Base-by-base conservation (phyloP, 768 basidiomycete genomes). In the Rhodotorula kratochvilovae region DNA sequence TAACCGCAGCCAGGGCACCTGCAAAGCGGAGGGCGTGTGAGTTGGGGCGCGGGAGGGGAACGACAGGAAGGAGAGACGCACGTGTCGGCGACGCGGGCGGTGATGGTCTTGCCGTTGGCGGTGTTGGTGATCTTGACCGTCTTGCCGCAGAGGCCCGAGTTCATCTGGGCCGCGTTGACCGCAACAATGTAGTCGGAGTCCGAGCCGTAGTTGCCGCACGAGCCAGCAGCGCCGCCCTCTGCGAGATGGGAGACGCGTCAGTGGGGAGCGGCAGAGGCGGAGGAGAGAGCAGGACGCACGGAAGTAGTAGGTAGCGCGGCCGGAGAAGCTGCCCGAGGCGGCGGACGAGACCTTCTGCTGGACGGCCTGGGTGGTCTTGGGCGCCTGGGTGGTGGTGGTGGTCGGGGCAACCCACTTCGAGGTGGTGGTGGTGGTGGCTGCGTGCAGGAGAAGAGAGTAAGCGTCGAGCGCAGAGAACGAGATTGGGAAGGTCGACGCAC, bases 71-170 rank as follows among this genome's bases (percentile, higher is more conserved):
- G 50, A 51, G 50, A 12, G n/a, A 55, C 54, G 16, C 56, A 71
- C 17, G 68, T 72, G 65, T 73, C 76, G 31, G 65, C 67, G 23
- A 77, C 74, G 19, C 5, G 58, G 21, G 71, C 77, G 25, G 61
- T 63, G 62, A 71, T 57, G 33, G 43, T 61, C n/a, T 59, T 59
- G 55, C 77, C 77, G 63, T 57, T 75, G 31, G 55, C 61, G 21
- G 60, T 55, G 67, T 73, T 75, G 42, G 23, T 62, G 66, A 77
- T 67, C 35, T 50, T 39, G 31, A 76, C 68, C 17, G 35, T 36
- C 51, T 62, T 36, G 60, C 77, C 77, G 63, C 77, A 77, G 11
- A 21, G 13, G 7, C 73, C 70, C 11, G 36, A 51, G 69, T 43
- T 61, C 63, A 73, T 66, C 54, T 56, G 59, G 5, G 61, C 36